phyloP scores from a whole-genome alignment of 768 basidiomycete species.

The Pholiota microspora region DNA sequence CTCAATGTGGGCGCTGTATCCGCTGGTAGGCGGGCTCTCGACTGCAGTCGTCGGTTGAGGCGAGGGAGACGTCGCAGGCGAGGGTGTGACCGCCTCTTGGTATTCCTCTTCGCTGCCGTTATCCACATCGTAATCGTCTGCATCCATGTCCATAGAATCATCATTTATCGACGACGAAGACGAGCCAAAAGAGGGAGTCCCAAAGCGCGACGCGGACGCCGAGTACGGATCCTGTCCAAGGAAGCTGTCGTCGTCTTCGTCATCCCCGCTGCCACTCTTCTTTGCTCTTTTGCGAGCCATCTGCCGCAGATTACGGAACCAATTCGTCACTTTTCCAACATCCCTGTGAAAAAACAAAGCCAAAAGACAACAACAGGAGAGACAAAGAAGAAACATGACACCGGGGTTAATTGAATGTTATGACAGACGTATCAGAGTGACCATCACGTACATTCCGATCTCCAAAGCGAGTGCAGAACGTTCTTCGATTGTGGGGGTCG shows the following conservation, averaged over 20 bases:
- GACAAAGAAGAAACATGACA: constrained; percentile 15
- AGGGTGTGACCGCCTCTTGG: constrained; percentile 74
- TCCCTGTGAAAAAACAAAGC: constrained; percentile 47
- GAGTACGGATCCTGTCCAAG: constrained; percentile 35
- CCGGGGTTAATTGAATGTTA: constrained; percentile 12
- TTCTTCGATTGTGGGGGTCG: constrained; percentile 79
- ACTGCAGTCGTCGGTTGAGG: constrained; percentile 18
- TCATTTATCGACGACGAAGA: constrained; percentile 48
- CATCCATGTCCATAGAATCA: constrained; percentile 56
- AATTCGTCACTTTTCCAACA: constrained; percentile 82
- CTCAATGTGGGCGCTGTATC: constrained; percentile 14
- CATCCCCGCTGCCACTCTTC: constrained; percentile 43
- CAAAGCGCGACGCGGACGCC: constrained; percentile 48
- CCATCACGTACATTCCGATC: constrained; percentile 67
- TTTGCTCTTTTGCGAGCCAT: constrained; percentile 72
- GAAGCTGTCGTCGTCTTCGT: constrained; percentile 46
- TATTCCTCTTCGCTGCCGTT: constrained; percentile 69
- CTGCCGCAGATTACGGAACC: constrained; percentile 85
- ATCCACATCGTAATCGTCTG: constrained; percentile 51
- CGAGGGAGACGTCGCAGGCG: constrained; percentile 47
- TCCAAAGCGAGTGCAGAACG: constrained; percentile 70
- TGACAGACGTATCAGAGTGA: constrained; percentile 5
- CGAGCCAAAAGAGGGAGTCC: constrained; percentile 48
- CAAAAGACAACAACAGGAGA: background rate
- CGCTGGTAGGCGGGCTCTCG: constrained; percentile 10